These are phyloP conservation scores for Lactuca saligna DNA, from an alignment of 129 eudicot species.

Conservation along the genomic window DNA sequence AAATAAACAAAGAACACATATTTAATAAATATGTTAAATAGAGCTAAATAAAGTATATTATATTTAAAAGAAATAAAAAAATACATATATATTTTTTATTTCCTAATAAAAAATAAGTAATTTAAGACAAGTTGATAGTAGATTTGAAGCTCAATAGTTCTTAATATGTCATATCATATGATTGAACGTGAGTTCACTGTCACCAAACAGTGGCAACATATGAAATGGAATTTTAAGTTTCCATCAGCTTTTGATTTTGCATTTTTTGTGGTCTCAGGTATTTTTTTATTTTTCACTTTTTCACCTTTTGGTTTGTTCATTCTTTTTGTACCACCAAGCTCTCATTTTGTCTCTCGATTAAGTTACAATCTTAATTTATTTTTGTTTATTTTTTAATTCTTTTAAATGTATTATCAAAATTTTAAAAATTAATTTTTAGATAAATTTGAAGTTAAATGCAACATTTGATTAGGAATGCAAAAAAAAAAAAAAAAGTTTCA, in stretches of 20 bases:
- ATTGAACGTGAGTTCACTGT: conserved; percentile 34
- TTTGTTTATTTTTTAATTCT: too few relatives aligned
- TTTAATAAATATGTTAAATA: too few relatives aligned
- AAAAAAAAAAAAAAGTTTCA: background rate
- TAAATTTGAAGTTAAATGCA: background rate
- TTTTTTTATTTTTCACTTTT: background rate
- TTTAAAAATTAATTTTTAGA: too few relatives aligned
- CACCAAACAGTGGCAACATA: conserved; percentile 21
- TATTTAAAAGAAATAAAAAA: too few relatives aligned
- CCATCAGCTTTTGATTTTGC: conserved; percentile 20
- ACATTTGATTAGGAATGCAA: too few relatives aligned
- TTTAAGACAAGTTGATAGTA: conserved; percentile 4
- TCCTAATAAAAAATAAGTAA: too few relatives aligned
- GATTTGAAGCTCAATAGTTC: conserved; percentile 28
- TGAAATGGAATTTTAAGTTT: conserved; percentile 26
- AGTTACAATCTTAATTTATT: too few relatives aligned
- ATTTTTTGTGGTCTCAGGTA: conserved; percentile 7
- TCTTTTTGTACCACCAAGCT: background rate
- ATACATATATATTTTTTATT: too few relatives aligned
- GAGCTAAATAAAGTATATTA: background rate
- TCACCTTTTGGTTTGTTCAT: background rate
- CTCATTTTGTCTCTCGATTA: background rate
- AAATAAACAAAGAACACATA: background rate
- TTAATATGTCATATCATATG: conserved; percentile 35
- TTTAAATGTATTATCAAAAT: too few relatives aligned